Base-by-base conservation (phyloP, 2,329 filamentous ascomycete genomes). In the Calonectria fujianensis region DNA sequence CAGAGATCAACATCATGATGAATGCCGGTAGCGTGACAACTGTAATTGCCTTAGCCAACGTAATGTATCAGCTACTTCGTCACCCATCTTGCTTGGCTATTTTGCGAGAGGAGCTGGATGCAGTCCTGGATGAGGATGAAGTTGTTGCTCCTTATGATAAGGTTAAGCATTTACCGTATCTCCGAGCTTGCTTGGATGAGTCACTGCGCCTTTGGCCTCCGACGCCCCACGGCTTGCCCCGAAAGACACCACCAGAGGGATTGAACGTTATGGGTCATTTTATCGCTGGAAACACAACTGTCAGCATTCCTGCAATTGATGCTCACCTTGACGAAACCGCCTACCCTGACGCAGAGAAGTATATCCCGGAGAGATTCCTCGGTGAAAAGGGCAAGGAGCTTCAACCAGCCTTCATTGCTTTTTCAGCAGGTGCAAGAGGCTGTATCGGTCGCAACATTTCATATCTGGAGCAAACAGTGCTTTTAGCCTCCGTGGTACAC, bases 1-100 rank as follows among this genome's bases (percentile, higher is more conserved):
- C 51, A 18, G 51, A 54, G 29, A 54, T 54, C 13, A 54, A 54
- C 9, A 54, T 54, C 51, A 54, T 54, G 51, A 54, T 54, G 51
- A 54, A 54, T 14, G 51, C 51, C 2, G 51, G 51, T 0, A 54
- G 51, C 31, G 51, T 54, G 29, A 54, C 51, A 2, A 54, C 51
- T 3, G 51, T 29, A 2, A 54, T 54, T 32, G 51, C 51, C 6
- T 27, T 54, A 5, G 51, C 51, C 51, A 54, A 54, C 10, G 51
- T 54, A 6, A 14, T 54, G 2, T 54, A 54, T 32, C 51, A 54
- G 6, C 10, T 54, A 32, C 51, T 54, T 9, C 51, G 27, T 1
- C 32, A 54, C 29, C 51, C 51, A 20, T 32, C 51, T 11, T 20
- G 14, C 27, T 10, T 54, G 4, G 13, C 14, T 9, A 32, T 7